Evolutionary conservation across 1,284 basidiomycete species (phyloP).

Genomic region (Pyrrhoderma lamaoense): DNA sequence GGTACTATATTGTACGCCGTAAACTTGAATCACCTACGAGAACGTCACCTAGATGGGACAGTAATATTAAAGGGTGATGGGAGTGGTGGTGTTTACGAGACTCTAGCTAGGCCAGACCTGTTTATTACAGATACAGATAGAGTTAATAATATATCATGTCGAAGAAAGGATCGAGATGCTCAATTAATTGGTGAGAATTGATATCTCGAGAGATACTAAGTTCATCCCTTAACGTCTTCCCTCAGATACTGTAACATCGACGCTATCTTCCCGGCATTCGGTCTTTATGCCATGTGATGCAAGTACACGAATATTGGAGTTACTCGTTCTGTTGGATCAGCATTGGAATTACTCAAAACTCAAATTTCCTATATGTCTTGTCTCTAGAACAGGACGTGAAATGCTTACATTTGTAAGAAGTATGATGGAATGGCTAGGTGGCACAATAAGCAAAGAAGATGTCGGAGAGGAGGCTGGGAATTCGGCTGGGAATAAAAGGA

Average conservation of each 20-base stretch:
- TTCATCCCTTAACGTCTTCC: slow-evolving; percentile 5
- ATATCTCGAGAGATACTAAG: neutral
- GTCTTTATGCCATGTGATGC: slow-evolving; percentile 91
- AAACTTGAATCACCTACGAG: slow-evolving; percentile 94
- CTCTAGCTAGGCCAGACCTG: slow-evolving; percentile 82
- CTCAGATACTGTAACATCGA: slow-evolving; percentile 79
- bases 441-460: slow-evolving; percentile 85
- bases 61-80: slow-evolving; percentile 66
- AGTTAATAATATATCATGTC: slow-evolving; percentile 73
- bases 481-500: slow-evolving; percentile 48
- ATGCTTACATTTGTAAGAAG: slow-evolving; percentile 92
- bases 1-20: slow-evolving; percentile 96
- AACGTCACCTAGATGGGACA: slow-evolving; percentile 94
- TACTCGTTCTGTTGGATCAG: slow-evolving; percentile 92
- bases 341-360: slow-evolving; percentile 91
- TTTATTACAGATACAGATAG: slow-evolving; percentile 92
- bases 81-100: slow-evolving; percentile 76
- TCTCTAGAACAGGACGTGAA: slow-evolving; percentile 86
- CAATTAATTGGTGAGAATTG: slow-evolving; percentile 68
- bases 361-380: slow-evolving; percentile 83
- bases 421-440: slow-evolving; percentile 99
- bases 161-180: slow-evolving; percentile 87
- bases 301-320: slow-evolving; percentile 87
- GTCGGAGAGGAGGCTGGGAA: slow-evolving; percentile 64
- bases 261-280: slow-evolving; percentile 69